Percentiles rank a stretch among this genome's conserved stretches.
Conservation (phyloP, 2,329 filamentous ascomycete species). For the Onygena corvina region DNA sequence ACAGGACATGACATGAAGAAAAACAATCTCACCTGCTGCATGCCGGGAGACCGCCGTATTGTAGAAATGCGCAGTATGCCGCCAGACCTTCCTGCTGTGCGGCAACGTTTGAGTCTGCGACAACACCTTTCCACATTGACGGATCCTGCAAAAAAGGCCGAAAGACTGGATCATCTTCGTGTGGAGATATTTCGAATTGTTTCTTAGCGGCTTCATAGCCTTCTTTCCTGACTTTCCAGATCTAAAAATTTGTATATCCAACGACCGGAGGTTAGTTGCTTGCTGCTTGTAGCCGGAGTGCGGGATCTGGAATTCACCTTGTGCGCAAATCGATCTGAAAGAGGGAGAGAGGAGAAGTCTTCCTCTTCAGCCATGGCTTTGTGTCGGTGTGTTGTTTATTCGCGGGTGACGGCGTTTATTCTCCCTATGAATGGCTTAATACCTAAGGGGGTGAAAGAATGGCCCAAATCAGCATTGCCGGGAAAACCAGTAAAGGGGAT, state of each 20-base stretch:
- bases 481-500: too few species aligned
- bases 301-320: conserved; percentile 46
- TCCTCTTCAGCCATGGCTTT: conserved; percentile 62
- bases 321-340: conserved; percentile 70
- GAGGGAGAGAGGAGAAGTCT: conserved; percentile 66
- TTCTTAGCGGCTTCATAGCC: conserved; percentile 89
- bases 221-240: conserved; percentile 94
- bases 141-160: conserved; percentile 77
- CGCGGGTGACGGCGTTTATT: background rate
- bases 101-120: conserved; percentile 88
- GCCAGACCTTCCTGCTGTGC: conserved; percentile 87
- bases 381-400: background rate
- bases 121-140: conserved; percentile 79
- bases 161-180: conserved; percentile 77
- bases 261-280: background rate
- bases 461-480: too few species aligned
- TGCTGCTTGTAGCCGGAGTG: background rate
- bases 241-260: conserved; percentile 38
- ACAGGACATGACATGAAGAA: background rate
- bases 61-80: conserved; percentile 80
- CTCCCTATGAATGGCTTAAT: background rate
- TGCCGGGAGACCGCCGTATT: conserved; percentile 72
- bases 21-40: conserved; percentile 50
- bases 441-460: background rate
- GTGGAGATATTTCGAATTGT: conserved; percentile 69